Percentiles rank a stretch among this genome's conserved stretches.
phyloP scores from a whole-genome alignment of 805 yeast species.

The Candida wancherniae region DNA sequence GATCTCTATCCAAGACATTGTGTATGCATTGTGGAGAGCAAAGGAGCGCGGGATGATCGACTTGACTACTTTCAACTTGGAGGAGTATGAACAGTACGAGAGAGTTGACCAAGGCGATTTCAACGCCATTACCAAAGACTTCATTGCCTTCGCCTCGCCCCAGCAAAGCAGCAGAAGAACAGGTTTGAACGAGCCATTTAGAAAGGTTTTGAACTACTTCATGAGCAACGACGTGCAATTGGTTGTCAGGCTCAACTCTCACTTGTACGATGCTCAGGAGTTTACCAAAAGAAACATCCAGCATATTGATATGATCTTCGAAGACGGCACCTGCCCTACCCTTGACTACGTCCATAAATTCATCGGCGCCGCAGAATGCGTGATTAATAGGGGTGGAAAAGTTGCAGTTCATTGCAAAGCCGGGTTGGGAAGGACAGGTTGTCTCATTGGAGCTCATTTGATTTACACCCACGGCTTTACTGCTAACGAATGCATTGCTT shows the following conservation, averaged over 20 bases:
- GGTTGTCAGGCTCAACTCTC: constrained; percentile 90
- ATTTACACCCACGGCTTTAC: constrained; percentile 96
- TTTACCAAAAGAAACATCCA: constrained; percentile 79
- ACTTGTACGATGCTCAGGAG: constrained; percentile 78
- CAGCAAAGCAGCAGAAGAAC: constrained; percentile 51
- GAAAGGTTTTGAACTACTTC: constrained; percentile 77
- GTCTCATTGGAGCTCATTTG: constrained; percentile 94
- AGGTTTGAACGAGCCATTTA: constrained; percentile 69
- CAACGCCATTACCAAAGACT: constrained; percentile 85
- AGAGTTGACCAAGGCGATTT: constrained; percentile 97
- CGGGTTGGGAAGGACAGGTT: constrained; percentile 96
- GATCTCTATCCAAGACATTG: constrained; percentile 88
- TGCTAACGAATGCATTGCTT: constrained; percentile 94
- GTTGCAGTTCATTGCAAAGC: constrained; percentile 99
- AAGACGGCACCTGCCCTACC: constrained; percentile 97
- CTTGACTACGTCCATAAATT: constrained; percentile 89
- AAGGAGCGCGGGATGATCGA: constrained; percentile 88
- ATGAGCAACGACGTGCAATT: constrained; percentile 68
- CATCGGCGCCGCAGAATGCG: constrained; percentile 91
- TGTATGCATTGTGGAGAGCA: constrained; percentile 97
- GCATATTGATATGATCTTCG: constrained; percentile 94
- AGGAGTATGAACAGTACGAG: constrained; percentile 91
- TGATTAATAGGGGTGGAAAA: constrained; percentile 80
- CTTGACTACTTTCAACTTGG: constrained; percentile 79
- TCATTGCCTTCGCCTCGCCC: constrained; percentile 97